These are phyloP conservation scores for Elaphomyces granulatus DNA, from an alignment of 495 filamentous ascomycete genomes.

Conservation along the genomic window DNA sequence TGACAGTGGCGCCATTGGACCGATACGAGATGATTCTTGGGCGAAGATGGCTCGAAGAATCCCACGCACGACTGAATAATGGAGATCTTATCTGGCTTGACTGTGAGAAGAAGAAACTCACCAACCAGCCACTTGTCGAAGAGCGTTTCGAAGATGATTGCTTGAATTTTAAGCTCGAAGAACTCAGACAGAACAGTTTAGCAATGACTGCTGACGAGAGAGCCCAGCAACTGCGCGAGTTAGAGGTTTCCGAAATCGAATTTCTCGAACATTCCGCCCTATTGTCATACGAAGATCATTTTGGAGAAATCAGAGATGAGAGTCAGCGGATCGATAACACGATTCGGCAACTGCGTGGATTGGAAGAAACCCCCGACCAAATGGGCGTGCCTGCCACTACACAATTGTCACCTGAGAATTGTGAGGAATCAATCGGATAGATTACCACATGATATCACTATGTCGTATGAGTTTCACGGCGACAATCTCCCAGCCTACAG, in stretches of 20 bases:
- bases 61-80: too few species aligned
- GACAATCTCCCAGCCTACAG: not conserved
- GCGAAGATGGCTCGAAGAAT: not conserved
- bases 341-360: not conserved
- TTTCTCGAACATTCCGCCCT: not conserved
- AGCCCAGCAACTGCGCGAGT: not conserved
- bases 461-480: too few species aligned
- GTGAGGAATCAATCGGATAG: too few species aligned
- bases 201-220: not conserved
- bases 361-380: not conserved
- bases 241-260: not conserved
- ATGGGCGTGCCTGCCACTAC: not conserved
- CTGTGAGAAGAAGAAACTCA: not conserved
- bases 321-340: not conserved
- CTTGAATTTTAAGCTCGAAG: not conserved
- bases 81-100: too few species aligned
- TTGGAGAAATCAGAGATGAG: not conserved
- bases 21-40: not conserved
- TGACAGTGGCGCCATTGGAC: not conserved
- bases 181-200: not conserved
- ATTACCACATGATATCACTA: too few species aligned
- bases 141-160: not conserved
- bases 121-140: not conserved
- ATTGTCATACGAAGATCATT: not conserved
- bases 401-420: too few species aligned